These are phyloP conservation scores for Primulina tabacum DNA, from an alignment of 257 asterid species.

Conservation along the genomic window DNA sequence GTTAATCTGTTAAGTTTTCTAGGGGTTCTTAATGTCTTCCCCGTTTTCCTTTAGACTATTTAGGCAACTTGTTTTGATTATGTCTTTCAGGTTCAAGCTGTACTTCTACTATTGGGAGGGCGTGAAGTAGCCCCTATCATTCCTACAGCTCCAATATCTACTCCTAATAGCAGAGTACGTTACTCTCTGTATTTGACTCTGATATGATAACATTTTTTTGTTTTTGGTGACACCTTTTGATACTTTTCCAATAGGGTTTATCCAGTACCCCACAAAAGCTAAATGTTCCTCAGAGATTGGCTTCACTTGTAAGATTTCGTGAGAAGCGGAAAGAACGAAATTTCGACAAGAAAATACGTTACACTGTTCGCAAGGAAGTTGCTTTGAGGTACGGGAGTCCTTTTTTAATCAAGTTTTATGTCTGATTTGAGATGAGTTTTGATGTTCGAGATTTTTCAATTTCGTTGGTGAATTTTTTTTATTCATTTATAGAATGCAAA, in stretches of 20 bases:
- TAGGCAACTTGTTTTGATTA: slow-evolving; percentile 18
- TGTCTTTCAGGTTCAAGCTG: slow-evolving; percentile 70
- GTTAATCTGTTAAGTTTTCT: neutral
- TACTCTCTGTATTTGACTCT: slow-evolving; percentile 10
- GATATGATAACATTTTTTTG: neutral
- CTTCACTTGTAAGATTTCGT: slow-evolving; percentile 66
- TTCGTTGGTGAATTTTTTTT: neutral
- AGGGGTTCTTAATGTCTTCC: neutral
- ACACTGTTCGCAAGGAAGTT: slow-evolving; percentile 80
- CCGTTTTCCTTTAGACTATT: neutral
- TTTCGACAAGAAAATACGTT: slow-evolving; percentile 77
- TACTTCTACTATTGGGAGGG: slow-evolving; percentile 72
- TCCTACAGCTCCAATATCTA: slow-evolving; percentile 46
- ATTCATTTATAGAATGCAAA: slow-evolving; percentile 55
- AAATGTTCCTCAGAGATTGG: slow-evolving; percentile 62
- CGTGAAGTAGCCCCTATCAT: slow-evolving; percentile 57
- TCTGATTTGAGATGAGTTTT: neutral
- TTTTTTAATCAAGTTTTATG: slow-evolving; percentile 4
- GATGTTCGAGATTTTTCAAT: neutral
- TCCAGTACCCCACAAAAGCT: slow-evolving; percentile 52
- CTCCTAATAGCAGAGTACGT: slow-evolving; percentile 50
- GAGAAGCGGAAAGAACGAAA: slow-evolving; percentile 77
- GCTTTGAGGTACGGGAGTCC: slow-evolving; percentile 50
- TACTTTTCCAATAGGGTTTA: slow-evolving; percentile 35
- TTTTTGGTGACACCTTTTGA: neutral